These are phyloP conservation scores for Nitzschia sp. DNA, from an alignment of 108 stramenopile genomes.

Conservation along the genomic window DNA sequence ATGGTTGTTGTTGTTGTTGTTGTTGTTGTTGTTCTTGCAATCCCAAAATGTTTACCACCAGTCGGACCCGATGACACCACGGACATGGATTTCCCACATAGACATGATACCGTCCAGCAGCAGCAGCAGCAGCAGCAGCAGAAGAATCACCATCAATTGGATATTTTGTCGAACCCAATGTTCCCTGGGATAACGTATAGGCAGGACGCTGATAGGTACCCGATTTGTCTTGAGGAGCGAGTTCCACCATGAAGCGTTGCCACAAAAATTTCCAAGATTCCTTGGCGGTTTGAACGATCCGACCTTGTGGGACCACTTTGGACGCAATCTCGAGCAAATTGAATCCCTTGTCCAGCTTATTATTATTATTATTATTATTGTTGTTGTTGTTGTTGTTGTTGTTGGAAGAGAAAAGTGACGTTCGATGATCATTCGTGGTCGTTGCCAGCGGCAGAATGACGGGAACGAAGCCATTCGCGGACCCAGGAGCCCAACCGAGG, in stretches of 20 bases:
- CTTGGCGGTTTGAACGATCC: slow-evolving; percentile 49
- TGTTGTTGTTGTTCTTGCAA: slow-evolving; percentile 39
- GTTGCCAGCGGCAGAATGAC: no score
- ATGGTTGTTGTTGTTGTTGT: no score
- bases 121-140: slow-evolving; percentile 35
- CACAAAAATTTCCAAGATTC: slow-evolving; percentile 60
- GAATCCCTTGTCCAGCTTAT: slow-evolving; percentile 34
- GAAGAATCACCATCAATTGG: background rate
- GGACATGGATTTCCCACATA: slow-evolving; percentile 95
- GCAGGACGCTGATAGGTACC: slow-evolving; percentile 55
- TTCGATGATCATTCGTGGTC: no score
- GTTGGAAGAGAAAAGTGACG: no score
- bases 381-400: no score
- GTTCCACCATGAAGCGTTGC: slow-evolving; percentile 58
- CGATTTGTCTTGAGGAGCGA: slow-evolving; percentile 54
- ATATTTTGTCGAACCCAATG: background rate
- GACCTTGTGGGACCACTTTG: slow-evolving; percentile 53
- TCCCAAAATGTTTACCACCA: slow-evolving; percentile 51
- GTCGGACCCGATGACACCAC: slow-evolving; percentile 72
- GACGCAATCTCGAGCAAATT: slow-evolving; percentile 57
- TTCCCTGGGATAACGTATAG: slow-evolving; percentile 29
- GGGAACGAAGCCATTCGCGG: no score
- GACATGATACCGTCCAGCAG: slow-evolving; percentile 79
- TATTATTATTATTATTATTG: slow-evolving; percentile 2
- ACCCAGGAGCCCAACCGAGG: no score